phyloP scores from a whole-genome alignment of 331 rosid genomes.

The Spiraea crenata region DNA sequence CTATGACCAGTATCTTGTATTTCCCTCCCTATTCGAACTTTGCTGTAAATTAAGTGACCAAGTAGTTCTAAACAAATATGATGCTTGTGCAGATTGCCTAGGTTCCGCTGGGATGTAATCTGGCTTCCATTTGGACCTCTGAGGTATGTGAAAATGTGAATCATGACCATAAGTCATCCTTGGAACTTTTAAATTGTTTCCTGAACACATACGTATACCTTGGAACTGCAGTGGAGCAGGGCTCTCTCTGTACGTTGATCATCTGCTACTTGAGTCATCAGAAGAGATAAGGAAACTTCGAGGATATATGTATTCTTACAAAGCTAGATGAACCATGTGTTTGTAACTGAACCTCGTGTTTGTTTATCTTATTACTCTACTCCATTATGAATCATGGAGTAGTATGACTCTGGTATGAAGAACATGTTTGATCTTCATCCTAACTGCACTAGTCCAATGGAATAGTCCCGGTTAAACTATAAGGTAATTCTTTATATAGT shows the following conservation, averaged over 20 bases:
- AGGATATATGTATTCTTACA: slow-evolving; percentile 71
- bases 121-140: slow-evolving; percentile 92
- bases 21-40: not conserved
- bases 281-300: slow-evolving; percentile 82
- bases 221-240: slow-evolving; percentile 65
- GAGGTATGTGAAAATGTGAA: slow-evolving; percentile 38
- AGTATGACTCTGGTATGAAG: not conserved
- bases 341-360: not conserved
- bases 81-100: slow-evolving; percentile 55
- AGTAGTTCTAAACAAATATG: not conserved
- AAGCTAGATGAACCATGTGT: slow-evolving; percentile 41
- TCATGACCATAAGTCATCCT: not conserved
- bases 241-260: slow-evolving; percentile 72
- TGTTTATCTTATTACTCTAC: too few relatives aligned
- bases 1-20: not conserved
- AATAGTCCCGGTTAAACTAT: not conserved
- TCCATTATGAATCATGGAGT: not conserved
- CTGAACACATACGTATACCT: not conserved
- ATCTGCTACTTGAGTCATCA: slow-evolving; percentile 62
- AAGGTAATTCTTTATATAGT: not conserved
- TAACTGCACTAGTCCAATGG: not conserved
- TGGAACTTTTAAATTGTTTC: slow-evolving; percentile 11
- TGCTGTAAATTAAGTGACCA: slow-evolving; percentile 20
- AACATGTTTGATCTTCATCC: not conserved
- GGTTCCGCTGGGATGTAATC: slow-evolving; percentile 78